phyloP scores from a whole-genome alignment of 1,139 yeast genomes.

The Blastobotrys arbuscula region DNA sequence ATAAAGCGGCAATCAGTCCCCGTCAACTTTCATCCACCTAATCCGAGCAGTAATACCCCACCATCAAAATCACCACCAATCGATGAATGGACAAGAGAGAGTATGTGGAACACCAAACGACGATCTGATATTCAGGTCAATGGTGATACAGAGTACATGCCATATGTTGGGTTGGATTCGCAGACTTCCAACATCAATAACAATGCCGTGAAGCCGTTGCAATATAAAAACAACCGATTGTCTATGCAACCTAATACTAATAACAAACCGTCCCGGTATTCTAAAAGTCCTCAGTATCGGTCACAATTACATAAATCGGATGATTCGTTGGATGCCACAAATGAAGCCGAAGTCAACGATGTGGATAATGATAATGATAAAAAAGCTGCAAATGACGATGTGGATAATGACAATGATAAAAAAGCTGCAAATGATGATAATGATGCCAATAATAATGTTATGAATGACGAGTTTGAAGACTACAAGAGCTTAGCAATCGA shows the following conservation, averaged over 20 bases:
- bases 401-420: not conserved
- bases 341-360: not conserved
- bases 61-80: constrained; percentile 6
- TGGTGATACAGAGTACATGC: constrained; percentile 6
- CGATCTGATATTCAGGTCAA: constrained; percentile 8
- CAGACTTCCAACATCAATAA: not conserved
- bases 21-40: constrained; percentile 7
- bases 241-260: not conserved
- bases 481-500: not conserved
- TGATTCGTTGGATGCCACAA: not conserved
- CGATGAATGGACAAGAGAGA: constrained; percentile 13
- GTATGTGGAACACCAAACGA: constrained; percentile 13
- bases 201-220: constrained; percentile 2
- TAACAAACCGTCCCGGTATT: constrained; percentile 4
- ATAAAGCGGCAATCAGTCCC: constrained; percentile 17
- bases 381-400: not conserved
- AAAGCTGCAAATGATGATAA: not conserved
- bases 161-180: constrained; percentile 6
- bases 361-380: not conserved
- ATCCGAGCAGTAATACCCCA: not conserved
- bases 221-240: constrained; percentile 3
- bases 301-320: not conserved
- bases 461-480: not conserved
- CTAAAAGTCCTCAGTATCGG: constrained; percentile 7
- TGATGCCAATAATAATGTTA: not conserved